Conservation (phyloP, 331 rosid species). For the Acacia concinna region DNA sequence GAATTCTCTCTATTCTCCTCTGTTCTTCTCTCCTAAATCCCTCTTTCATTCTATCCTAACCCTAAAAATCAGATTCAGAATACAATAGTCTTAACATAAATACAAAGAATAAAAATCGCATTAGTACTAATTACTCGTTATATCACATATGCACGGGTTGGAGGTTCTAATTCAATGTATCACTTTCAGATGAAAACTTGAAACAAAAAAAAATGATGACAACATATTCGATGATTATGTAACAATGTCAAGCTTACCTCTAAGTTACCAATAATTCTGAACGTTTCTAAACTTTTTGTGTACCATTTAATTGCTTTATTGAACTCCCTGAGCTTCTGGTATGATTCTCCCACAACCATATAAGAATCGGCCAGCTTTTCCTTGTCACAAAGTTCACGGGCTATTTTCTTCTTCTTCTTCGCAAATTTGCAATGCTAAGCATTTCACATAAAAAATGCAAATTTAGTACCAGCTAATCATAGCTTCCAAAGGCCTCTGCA, state of each 20-base stretch:
- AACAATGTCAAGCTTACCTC: conserved; percentile 58
- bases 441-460: conserved; percentile 34
- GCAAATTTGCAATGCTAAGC: conserved; percentile 72
- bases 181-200: not conserved
- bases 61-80: no score
- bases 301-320: conserved; percentile 78
- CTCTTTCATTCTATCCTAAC: no score
- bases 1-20: no score
- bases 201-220: not conserved
- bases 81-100: no score
- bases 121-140: not conserved
- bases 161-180: conserved; percentile 19
- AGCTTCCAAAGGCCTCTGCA: conserved; percentile 35
- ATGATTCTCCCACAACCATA: conserved; percentile 75
- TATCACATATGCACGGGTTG: conserved; percentile 1
- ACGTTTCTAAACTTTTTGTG: conserved; percentile 72
- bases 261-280: conserved; percentile 65
- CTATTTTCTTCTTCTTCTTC: conserved; percentile 69
- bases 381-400: conserved; percentile 69
- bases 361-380: conserved; percentile 76
- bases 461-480: conserved; percentile 6
- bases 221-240: conserved; percentile 5
- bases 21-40: no score
- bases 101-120: conserved; percentile 20
- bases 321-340: conserved; percentile 73